phyloP scores from a whole-genome alignment of 2,329 filamentous ascomycete genomes.

The Xylariaceae sp. region DNA sequence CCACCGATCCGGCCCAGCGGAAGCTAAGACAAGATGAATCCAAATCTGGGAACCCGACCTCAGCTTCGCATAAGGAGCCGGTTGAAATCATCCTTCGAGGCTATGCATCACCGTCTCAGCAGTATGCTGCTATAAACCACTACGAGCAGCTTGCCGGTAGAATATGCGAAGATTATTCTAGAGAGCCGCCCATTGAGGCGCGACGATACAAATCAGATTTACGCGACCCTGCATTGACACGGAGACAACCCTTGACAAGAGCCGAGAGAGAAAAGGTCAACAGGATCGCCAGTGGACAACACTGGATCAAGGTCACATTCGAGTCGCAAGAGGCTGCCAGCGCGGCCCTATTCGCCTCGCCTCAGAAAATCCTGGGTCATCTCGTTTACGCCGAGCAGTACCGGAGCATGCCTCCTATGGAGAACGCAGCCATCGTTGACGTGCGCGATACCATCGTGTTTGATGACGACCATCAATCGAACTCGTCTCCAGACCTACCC shows the following conservation, averaged over 20 bases:
- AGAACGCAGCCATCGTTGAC: constrained; percentile 59
- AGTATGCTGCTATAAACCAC: constrained; percentile 84
- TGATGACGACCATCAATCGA: constrained; percentile 20
- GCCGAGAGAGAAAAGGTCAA: constrained; percentile 76
- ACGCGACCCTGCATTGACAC: constrained; percentile 64
- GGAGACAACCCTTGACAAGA: constrained; percentile 57
- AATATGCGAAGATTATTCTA: constrained; percentile 90
- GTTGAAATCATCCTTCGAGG: constrained; percentile 82
- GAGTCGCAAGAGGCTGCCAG: constrained; percentile 68
- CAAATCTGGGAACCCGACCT: constrained; percentile 24
- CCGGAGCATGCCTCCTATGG: constrained; percentile 55
- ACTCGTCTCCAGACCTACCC: constrained; percentile 9
- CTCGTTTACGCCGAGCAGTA: constrained; percentile 67
- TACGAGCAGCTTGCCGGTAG: constrained; percentile 81
- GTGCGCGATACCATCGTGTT: constrained; percentile 36
- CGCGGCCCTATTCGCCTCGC: constrained; percentile 62
- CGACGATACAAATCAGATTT: constrained; percentile 68
- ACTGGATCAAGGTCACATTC: constrained; percentile 89
- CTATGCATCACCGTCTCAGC: constrained; percentile 57
- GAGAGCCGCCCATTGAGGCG: constrained; percentile 68
- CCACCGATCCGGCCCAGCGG: constrained; percentile 26
- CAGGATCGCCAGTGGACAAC: constrained; percentile 72
- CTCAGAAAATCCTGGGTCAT: constrained; percentile 65
- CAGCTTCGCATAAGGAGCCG: constrained; percentile 36
- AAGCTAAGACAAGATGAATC: constrained; percentile 38